Evolutionary conservation across 805 yeast species (phyloP).

Genomic region (Jamesozyma rosinii): DNA sequence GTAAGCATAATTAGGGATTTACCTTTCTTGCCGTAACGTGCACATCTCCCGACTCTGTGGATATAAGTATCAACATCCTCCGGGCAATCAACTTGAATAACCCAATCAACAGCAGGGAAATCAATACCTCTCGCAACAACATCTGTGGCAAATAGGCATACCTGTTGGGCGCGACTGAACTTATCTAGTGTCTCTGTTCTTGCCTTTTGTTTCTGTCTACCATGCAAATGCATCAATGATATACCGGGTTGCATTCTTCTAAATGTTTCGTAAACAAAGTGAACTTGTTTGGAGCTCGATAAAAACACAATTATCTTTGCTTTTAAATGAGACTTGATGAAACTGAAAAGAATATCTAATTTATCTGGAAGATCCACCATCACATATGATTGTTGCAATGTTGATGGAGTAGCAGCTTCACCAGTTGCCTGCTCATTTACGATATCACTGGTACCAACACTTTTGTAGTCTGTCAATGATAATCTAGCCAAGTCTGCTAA

Average conservation of each 20-base stretch:
- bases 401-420: slow-evolving; percentile 62
- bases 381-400: slow-evolving; percentile 76
- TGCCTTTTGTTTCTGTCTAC: slow-evolving; percentile 84
- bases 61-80: slow-evolving; percentile 84
- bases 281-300: slow-evolving; percentile 84
- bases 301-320: slow-evolving; percentile 72
- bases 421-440: slow-evolving; percentile 52
- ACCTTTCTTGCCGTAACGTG: slow-evolving; percentile 78
- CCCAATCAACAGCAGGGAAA: slow-evolving; percentile 92
- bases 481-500: slow-evolving; percentile 76
- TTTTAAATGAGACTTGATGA: slow-evolving; percentile 74
- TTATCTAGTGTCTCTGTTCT: slow-evolving; percentile 73
- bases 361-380: slow-evolving; percentile 68
- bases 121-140: slow-evolving; percentile 88
- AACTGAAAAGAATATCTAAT: slow-evolving; percentile 77
- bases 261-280: slow-evolving; percentile 79
- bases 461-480: slow-evolving; percentile 35
- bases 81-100: slow-evolving; percentile 85
- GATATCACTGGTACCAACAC: slow-evolving; percentile 40
- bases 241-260: slow-evolving; percentile 87
- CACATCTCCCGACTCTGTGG: slow-evolving; percentile 85
- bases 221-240: slow-evolving; percentile 74
- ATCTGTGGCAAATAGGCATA: slow-evolving; percentile 82
- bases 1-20: slow-evolving; percentile 73
- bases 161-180: slow-evolving; percentile 68